Conservation (phyloP, 176 grass and related monocot genomes). For the Leersia perrieri region DNA sequence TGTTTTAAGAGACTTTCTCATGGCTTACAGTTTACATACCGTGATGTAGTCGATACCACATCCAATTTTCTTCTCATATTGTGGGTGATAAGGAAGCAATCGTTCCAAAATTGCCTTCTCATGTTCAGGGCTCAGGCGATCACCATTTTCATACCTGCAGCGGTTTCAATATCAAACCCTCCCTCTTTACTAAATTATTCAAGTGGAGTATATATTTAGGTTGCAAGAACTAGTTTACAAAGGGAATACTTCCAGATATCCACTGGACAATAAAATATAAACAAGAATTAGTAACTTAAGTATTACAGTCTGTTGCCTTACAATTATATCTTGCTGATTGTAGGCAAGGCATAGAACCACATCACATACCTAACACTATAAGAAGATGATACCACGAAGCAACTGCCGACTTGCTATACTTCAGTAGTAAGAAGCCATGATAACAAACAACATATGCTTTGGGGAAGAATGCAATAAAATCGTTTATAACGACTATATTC, state of each 20-base stretch:
- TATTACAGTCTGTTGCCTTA: not conserved
- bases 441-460: not conserved
- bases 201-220: not conserved
- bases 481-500: too few relatives aligned
- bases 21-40: slow-evolving; percentile 37
- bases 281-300: not conserved
- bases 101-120: slow-evolving; percentile 79
- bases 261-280: not conserved
- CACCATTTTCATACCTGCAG: slow-evolving; percentile 80
- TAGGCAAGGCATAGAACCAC: not conserved
- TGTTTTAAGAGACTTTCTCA: not conserved
- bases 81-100: slow-evolving; percentile 87
- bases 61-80: slow-evolving; percentile 93
- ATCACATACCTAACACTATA: not conserved
- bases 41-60: slow-evolving; percentile 84
- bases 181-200: slow-evolving; percentile 8
- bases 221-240: not conserved
- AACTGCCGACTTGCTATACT: slow-evolving; percentile 1
- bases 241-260: not conserved
- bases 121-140: slow-evolving; percentile 70
- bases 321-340: not conserved
- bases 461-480: not conserved
- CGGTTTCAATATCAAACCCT: not conserved
- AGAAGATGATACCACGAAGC: not conserved
- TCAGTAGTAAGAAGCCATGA: slow-evolving; percentile 6